Conservation (phyloP, 225 moss, liverwort and hornwort species). For the Rhytidiadelphus loreus region DNA sequence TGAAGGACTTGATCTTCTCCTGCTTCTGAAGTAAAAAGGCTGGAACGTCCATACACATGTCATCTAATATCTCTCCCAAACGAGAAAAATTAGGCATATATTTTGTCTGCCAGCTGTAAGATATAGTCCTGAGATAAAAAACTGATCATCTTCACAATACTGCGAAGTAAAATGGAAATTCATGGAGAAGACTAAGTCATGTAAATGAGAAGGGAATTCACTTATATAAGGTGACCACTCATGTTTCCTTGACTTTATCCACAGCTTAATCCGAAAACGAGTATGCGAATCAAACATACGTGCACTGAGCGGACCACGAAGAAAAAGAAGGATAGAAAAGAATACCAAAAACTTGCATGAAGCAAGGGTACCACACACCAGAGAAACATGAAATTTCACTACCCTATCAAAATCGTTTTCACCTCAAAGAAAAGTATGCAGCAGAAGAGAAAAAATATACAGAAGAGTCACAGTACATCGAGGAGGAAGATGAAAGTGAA, state of each 20-base stretch:
- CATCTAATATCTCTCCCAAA: neutral
- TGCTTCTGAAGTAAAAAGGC: neutral
- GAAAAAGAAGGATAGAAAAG: neutral
- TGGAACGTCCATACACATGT: neutral
- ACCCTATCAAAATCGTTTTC: neutral
- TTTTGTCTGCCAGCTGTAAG: neutral
- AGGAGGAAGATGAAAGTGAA: neutral
- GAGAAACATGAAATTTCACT: neutral
- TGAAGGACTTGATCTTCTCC: neutral
- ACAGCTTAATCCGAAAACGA: neutral
- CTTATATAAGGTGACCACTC: neutral
- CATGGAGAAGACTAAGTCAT: neutral
- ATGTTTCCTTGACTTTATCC: neutral
- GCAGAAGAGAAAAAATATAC: neutral
- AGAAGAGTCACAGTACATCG: neutral
- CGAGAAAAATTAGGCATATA: neutral
- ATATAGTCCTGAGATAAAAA: neutral
- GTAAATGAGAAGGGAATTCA: neutral
- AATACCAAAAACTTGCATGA: neutral
- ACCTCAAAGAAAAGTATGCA: neutral
- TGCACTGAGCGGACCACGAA: neutral
- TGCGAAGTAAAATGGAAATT: neutral
- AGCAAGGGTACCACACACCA: neutral
- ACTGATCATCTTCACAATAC: neutral
- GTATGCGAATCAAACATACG: neutral